Evolutionary conservation across 306 rosid species (phyloP).

Genomic region (Pterocarpus santalinus): DNA sequence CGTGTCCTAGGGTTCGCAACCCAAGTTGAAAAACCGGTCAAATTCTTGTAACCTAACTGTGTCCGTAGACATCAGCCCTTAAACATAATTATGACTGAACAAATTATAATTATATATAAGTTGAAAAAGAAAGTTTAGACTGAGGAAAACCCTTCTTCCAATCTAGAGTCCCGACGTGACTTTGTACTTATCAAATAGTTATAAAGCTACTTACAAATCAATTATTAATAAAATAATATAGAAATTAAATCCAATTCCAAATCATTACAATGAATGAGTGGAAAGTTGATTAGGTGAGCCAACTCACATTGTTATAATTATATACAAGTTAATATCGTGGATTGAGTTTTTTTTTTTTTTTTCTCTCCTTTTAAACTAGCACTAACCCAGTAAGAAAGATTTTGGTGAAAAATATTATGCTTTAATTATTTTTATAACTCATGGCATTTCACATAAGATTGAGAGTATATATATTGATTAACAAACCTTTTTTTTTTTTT

Average conservation of each 20-base stretch:
- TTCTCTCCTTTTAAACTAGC: not conserved
- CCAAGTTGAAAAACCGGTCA: conserved; percentile 51
- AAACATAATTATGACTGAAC: conserved; percentile 16
- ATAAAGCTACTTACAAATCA: too few relatives aligned
- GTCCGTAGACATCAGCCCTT: conserved; percentile 29
- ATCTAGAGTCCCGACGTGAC: too few relatives aligned
- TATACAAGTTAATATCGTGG: not conserved
- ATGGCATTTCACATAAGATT: not conserved
- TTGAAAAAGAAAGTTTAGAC: too few relatives aligned
- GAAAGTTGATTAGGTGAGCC: too few relatives aligned
- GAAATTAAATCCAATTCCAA: too few relatives aligned
- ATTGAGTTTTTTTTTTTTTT: not conserved
- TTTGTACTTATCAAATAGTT: too few relatives aligned
- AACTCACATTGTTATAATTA: too few relatives aligned
- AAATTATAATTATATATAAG: not conserved
- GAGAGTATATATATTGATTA: not conserved
- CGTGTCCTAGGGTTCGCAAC: conserved; percentile 48
- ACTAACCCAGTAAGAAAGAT: too few relatives aligned
- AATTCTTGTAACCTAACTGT: conserved; percentile 42
- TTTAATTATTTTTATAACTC: not conserved
- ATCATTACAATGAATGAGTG: too few relatives aligned
- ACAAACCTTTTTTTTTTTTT: not conserved
- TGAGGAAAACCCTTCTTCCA: too few relatives aligned
- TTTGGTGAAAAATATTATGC: not conserved
- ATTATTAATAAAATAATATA: too few relatives aligned